Conservation (phyloP, 306 rosid genomes). For the Pueraria montana region DNA sequence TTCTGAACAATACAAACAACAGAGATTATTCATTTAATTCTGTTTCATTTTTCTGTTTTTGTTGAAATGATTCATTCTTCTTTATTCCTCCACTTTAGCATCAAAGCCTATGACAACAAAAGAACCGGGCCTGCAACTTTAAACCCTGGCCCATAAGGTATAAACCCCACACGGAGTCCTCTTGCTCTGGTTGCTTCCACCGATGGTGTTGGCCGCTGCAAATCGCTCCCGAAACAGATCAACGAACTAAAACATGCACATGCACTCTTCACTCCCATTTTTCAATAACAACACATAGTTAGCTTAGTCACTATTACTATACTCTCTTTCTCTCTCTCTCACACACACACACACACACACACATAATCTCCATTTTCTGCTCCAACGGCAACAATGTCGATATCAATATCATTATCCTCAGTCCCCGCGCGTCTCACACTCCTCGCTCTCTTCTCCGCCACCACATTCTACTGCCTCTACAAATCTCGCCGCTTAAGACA, state of each 20-base stretch:
- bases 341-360: not conserved
- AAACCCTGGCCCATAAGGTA: conserved; percentile 4
- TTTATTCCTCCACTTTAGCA: too few relatives aligned
- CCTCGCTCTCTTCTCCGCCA: conserved; percentile 88
- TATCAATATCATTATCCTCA: conserved; percentile 61
- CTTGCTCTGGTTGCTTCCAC: not conserved
- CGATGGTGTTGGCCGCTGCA: conserved; percentile 9
- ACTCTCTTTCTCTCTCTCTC: too few relatives aligned
- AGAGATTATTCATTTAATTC: too few relatives aligned
- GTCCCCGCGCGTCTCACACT: conserved; percentile 73
- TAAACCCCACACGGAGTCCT: not conserved
- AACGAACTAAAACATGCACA: not conserved
- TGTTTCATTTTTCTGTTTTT: too few relatives aligned
- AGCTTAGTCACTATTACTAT: not conserved
- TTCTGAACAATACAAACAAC: too few relatives aligned
- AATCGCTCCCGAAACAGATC: conserved; percentile 1
- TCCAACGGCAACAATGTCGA: conserved; percentile 63
- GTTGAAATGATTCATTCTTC: too few relatives aligned
- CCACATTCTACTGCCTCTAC: conserved; percentile 82
- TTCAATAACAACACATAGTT: not conserved
- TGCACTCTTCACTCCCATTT: not conserved
- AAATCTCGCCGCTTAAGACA: conserved; percentile 79
- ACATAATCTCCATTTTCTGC: not conserved
- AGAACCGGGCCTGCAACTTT: not conserved
- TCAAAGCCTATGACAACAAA: not conserved